Evolutionary conservation across 2,329 filamentous ascomycete genomes (phyloP).

Genomic region (Penicillium freii): DNA sequence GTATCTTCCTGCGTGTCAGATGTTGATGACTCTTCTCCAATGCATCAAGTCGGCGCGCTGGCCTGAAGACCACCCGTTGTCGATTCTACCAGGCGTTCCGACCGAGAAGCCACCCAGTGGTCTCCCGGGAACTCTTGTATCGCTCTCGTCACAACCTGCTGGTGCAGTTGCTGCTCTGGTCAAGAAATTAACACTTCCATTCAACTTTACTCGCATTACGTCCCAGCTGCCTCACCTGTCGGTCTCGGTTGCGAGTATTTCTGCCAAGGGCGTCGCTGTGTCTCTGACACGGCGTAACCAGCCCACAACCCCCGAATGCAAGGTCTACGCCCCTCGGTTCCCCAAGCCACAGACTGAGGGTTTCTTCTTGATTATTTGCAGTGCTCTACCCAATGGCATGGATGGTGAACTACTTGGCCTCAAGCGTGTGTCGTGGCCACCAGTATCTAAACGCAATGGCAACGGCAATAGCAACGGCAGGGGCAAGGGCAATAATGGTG

Average conservation of each 20-base stretch:
- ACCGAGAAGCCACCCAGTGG: slow-evolving; percentile 25
- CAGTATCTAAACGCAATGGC: slow-evolving; percentile 28
- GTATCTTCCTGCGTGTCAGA: slow-evolving; percentile 70
- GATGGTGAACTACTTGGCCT: slow-evolving; percentile 78
- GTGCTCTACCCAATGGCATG: slow-evolving; percentile 37
- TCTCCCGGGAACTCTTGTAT: slow-evolving; percentile 33
- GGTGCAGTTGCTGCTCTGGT: slow-evolving; percentile 27
- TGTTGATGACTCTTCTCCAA: slow-evolving; percentile 83
- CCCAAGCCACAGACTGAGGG: slow-evolving; percentile 94
- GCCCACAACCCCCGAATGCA: slow-evolving; percentile 62
- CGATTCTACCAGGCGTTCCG: slow-evolving; percentile 72
- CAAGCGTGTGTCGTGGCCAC: slow-evolving; percentile 77
- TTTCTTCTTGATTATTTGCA: slow-evolving; percentile 78
- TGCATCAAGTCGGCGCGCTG: slow-evolving; percentile 90
- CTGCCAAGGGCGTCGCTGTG: slow-evolving; percentile 58
- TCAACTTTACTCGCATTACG: slow-evolving; percentile 56
- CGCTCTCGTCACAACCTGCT: slow-evolving; percentile 32
- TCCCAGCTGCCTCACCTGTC: slow-evolving; percentile 67
- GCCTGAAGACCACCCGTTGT: slow-evolving; percentile 76
- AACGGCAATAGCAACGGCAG: background rate
- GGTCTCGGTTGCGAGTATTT: slow-evolving; percentile 61
- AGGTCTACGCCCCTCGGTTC: slow-evolving; percentile 83
- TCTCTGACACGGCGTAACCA: slow-evolving; percentile 66
- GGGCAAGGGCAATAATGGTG: slow-evolving; percentile 15
- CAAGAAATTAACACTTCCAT: slow-evolving; percentile 31